These are phyloP conservation scores for Aspergillus brunneoviolaceus DNA, from an alignment of 2,329 filamentous ascomycete genomes.

Conservation along the genomic window DNA sequence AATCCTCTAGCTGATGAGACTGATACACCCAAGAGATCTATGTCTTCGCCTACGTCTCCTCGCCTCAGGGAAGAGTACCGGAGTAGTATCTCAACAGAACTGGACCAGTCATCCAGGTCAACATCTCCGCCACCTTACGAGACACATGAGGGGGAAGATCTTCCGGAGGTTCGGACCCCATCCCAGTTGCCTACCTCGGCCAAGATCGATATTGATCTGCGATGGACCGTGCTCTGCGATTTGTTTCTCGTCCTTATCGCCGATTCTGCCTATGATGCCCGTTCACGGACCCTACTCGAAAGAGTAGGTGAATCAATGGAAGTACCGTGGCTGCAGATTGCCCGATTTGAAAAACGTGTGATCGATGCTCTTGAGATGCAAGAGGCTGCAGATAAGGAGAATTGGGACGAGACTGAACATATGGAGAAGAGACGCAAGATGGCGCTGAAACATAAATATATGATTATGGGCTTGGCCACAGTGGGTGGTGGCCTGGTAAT, in stretches of 20 bases:
- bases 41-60: conserved; percentile 36
- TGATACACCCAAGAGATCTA: conserved; percentile 38
- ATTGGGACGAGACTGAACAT: conserved; percentile 96
- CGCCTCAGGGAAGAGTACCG: conserved; percentile 24
- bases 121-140: conserved; percentile 55
- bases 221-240: conserved; percentile 96
- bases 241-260: conserved; percentile 93
- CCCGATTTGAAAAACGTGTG: conserved; percentile 93
- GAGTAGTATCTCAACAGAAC: conserved; percentile 35
- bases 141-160: conserved; percentile 65
- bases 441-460: conserved; percentile 77
- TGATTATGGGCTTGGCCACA: conserved; percentile 95
- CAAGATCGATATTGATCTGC: conserved; percentile 90
- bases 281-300: conserved; percentile 82
- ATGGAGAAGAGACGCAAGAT: conserved; percentile 81
- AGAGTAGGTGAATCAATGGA: conserved; percentile 76
- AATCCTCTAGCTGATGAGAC: conserved; percentile 73
- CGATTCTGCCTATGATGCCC: conserved; percentile 89
- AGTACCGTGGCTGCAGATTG: conserved; percentile 88
- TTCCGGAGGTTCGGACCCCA: conserved; percentile 77
- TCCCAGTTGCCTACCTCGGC: conserved; percentile 77
- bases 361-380: conserved; percentile 98
- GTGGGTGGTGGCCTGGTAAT: conserved; percentile 95
- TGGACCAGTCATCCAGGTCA: conserved; percentile 47
- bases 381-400: conserved; percentile 88